Percentiles rank a stretch among this genome's conserved stretches.
Conservation (phyloP, 2,329 filamentous ascomycete species). For the Paraconiothyrium sp. region DNA sequence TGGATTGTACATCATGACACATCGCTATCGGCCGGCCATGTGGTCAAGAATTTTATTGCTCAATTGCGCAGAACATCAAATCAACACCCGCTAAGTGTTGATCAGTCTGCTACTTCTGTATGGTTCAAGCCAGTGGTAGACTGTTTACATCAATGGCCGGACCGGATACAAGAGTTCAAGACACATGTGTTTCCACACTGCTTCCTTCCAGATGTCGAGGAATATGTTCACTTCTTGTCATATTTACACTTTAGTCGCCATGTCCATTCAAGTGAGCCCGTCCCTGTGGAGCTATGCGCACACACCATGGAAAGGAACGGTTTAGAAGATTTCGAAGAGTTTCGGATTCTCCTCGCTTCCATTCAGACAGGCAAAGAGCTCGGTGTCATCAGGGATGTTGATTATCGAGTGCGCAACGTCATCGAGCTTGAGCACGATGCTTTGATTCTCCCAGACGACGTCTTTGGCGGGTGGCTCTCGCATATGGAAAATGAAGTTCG, state of each 20-base stretch:
- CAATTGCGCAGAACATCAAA: slow-evolving; percentile 35
- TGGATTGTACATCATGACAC: slow-evolving; percentile 54
- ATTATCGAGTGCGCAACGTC: slow-evolving; percentile 31
- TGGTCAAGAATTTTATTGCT: slow-evolving; percentile 47
- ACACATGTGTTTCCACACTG: slow-evolving; percentile 59
- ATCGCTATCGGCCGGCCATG: slow-evolving; percentile 49
- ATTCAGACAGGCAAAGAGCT: slow-evolving; percentile 58
- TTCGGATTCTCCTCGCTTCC: slow-evolving; percentile 49
- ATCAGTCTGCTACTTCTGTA: slow-evolving; percentile 30
- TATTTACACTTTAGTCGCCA: slow-evolving; percentile 48
- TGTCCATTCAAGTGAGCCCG: slow-evolving; percentile 27
- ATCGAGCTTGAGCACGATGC: slow-evolving; percentile 38
- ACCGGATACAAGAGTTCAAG: slow-evolving; percentile 52
- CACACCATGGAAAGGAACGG: slow-evolving; percentile 18
- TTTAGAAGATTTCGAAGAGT: slow-evolving; percentile 37
- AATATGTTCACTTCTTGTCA: slow-evolving; percentile 54
- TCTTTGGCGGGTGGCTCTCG: slow-evolving; percentile 51
- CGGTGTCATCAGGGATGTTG: slow-evolving; percentile 54
- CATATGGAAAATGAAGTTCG: slow-evolving; percentile 63
- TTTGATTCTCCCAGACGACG: slow-evolving; percentile 64
- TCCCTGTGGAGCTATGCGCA: slow-evolving; percentile 27
- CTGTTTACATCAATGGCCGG: slow-evolving; percentile 44
- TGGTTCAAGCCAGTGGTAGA: slow-evolving; percentile 52
- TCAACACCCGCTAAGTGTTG: slow-evolving; percentile 14
- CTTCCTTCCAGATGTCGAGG: slow-evolving; percentile 52